Evolutionary conservation across 208 protist species (phyloP).

Genomic region (Wallacemonas rigidus): DNA sequence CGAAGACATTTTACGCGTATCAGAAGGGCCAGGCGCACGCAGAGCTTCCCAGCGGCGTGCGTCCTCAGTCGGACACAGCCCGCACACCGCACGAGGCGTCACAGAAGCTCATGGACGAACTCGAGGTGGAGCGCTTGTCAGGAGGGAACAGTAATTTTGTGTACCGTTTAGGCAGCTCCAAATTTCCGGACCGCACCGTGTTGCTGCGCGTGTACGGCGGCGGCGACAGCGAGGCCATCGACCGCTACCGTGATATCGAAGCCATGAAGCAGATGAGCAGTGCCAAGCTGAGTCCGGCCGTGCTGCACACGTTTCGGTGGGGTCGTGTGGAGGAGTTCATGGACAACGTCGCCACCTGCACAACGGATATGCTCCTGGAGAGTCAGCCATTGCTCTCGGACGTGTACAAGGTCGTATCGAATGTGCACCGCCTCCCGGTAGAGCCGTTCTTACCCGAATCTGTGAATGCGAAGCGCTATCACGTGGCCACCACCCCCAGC

Average conservation of each 20-base stretch:
- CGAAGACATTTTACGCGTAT: conserved; percentile 58
- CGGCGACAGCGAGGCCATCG: conserved; percentile 72
- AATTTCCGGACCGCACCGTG: conserved; percentile 57
- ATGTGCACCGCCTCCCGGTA: conserved; percentile 63
- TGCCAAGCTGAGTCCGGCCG: conserved; percentile 60
- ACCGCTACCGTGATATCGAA: conserved; percentile 70
- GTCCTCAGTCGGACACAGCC: conserved; percentile 26
- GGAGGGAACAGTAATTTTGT: conserved; percentile 88
- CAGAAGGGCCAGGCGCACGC: conserved; percentile 8
- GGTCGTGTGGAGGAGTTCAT: conserved; percentile 88
- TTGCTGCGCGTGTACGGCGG: conserved; percentile 81
- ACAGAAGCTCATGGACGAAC: conserved; percentile 52
- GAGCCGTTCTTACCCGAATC: conserved; percentile 63
- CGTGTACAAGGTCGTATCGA: conserved; percentile 48
- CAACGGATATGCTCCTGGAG: conserved; percentile 76
- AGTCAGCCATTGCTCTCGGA: conserved; percentile 56
- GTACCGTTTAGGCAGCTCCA: conserved; percentile 68
- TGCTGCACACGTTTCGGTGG: conserved; percentile 84
- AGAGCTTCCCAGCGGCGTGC: conserved; percentile 4
- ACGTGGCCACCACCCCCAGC: conserved; percentile 13
- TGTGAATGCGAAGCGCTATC: conserved; percentile 45
- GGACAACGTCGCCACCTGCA: conserved; percentile 66
- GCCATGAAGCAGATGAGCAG: conserved; percentile 80
- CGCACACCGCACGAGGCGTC: conserved; percentile 50
- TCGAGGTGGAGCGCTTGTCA: conserved; percentile 77